These are phyloP conservation scores for Fusarium pseudonygamai DNA, from an alignment of 2,329 filamentous ascomycete genomes.

Conservation along the genomic window DNA sequence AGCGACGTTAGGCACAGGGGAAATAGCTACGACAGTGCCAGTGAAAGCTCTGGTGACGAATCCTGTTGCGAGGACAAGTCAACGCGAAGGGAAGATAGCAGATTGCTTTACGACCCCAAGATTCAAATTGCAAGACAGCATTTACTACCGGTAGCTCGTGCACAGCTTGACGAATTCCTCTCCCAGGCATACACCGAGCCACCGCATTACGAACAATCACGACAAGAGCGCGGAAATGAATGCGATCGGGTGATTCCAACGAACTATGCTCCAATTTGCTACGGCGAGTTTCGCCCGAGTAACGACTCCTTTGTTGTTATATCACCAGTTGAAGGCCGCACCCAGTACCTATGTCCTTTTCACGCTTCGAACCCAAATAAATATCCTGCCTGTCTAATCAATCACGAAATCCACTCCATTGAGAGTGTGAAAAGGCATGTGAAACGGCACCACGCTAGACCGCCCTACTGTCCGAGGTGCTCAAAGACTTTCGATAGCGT, in stretches of 20 bases:
- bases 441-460: fast-evolving
- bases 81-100: fast-evolving
- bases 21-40: not conserved
- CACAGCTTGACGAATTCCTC: fast-evolving
- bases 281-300: fast-evolving
- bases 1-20: fast-evolving
- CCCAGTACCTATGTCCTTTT: fast-evolving
- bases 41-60: not conserved
- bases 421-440: fast-evolving
- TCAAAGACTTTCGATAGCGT: not conserved
- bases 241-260: not conserved
- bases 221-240: no score
- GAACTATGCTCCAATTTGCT: fast-evolving
- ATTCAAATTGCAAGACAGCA: not conserved
- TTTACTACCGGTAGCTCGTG: not conserved
- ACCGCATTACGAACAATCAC: fast-evolving
- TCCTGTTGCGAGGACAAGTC: not conserved
- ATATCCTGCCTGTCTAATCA: fast-evolving
- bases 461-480: not conserved
- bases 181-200: fast-evolving
- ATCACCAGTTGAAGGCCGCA: fast-evolving
- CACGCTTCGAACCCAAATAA: fast-evolving
- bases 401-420: fast-evolving
- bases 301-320: not conserved
- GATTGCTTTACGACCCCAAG: fast-evolving